A percentile compares a stretch with the other conserved stretches of the same genome.
Evolutionary conservation across 2,329 filamentous ascomycete genomes (phyloP).

Genomic region (Venturia pyrina): DNA sequence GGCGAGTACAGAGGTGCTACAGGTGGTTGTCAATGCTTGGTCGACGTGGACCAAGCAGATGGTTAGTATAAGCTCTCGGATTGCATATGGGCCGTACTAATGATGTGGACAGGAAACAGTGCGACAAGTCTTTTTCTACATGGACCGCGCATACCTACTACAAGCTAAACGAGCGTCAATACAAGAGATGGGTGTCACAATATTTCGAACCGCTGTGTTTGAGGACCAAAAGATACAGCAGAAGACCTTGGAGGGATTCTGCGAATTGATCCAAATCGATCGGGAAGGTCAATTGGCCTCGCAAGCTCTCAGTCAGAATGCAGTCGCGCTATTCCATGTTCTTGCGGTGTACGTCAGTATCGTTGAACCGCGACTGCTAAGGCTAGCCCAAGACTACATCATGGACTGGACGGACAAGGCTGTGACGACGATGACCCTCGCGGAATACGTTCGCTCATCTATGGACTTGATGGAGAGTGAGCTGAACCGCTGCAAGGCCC

Average conservation of each 20-base stretch:
- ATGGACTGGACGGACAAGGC: conserved; percentile 57
- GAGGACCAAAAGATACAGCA: conserved; percentile 40
- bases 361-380: conserved; percentile 70
- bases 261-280: conserved; percentile 64
- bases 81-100: conserved; percentile 10
- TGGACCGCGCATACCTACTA: conserved; percentile 82
- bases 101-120: conserved; percentile 52
- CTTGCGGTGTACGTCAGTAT: conserved; percentile 67
- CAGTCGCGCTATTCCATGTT: conserved; percentile 76
- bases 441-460: conserved; percentile 53
- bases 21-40: conserved; percentile 56
- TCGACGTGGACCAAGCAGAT: conserved; percentile 67
- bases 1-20: conserved; percentile 54
- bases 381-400: conserved; percentile 58
- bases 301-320: conserved; percentile 27
- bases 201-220: conserved; percentile 60
- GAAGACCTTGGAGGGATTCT: conserved; percentile 59
- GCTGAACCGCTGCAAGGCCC: conserved; percentile 65
- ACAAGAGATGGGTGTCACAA: conserved; percentile 66
- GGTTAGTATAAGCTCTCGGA: conserved; percentile 37
- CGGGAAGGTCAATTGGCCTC: conserved; percentile 47
- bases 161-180: conserved; percentile 60
- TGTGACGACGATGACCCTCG: conserved; percentile 51
- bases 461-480: conserved; percentile 62
- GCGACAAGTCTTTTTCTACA: conserved; percentile 83